Conservation (phyloP, 441 rosid genomes). For the Erodium chrysanthum region DNA sequence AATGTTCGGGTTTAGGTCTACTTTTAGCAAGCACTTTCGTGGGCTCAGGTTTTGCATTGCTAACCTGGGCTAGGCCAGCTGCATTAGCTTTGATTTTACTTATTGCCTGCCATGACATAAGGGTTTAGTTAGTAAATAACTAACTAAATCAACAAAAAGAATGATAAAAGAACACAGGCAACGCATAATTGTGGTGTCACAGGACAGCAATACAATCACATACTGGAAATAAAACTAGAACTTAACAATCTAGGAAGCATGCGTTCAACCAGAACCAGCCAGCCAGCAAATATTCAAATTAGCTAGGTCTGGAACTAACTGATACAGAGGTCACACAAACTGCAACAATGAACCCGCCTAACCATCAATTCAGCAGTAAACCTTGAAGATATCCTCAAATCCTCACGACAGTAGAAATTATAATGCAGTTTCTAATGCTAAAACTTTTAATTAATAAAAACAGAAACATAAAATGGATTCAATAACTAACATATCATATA, state of each 20-base stretch:
- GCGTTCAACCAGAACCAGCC: not conserved
- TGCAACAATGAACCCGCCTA: not conserved
- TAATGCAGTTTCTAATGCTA: not conserved
- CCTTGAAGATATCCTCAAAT: not conserved
- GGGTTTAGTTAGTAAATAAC: conserved; percentile 13
- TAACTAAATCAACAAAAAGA: conserved; percentile 9
- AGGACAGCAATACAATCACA: not conserved
- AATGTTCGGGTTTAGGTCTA: conserved; percentile 20
- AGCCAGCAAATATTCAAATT: not conserved
- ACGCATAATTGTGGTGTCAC: not conserved
- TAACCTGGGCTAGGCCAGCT: conserved; percentile 25
- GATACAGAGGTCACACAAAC: not conserved
- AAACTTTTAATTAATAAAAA: not conserved
- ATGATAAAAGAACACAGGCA: not conserved
- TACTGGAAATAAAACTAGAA: not conserved
- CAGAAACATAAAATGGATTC: not conserved
- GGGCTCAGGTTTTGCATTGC: conserved; percentile 20
- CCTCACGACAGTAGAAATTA: not conserved
- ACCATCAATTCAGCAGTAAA: not conserved
- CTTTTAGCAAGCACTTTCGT: conserved; percentile 2
- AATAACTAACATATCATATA: not conserved
- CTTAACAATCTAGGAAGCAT: not conserved
- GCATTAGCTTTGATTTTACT: conserved; percentile 56
- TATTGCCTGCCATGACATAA: conserved; percentile 45
- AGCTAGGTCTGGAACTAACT: not conserved